Conservation (phyloP, 768 basidiomycete species). For the Leccinum barrowsii region DNA sequence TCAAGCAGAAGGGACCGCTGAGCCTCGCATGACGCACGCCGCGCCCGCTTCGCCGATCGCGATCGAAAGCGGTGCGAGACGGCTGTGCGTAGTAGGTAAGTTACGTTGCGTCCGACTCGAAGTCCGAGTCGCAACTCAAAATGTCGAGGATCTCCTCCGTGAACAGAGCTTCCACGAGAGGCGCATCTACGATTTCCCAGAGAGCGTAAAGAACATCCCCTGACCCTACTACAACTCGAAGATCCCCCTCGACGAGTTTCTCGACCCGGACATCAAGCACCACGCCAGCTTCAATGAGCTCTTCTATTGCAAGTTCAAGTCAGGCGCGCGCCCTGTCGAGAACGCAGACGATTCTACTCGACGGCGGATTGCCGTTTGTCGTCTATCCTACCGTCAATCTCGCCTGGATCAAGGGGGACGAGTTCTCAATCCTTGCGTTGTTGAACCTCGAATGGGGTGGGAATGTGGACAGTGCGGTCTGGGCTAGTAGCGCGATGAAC, state of each 20-base stretch:
- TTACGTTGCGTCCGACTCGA: no score
- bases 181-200: slow-evolving; percentile 49
- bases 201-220: slow-evolving; percentile 47
- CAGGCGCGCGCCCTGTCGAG: slow-evolving; percentile 59
- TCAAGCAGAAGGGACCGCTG: no score
- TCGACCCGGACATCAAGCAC: slow-evolving; percentile 54
- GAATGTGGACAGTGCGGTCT: neutral
- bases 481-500: no score
- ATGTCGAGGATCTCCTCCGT: slow-evolving; percentile 46
- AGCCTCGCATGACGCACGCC: no score
- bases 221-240: slow-evolving; percentile 40
- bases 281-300: slow-evolving; percentile 77
- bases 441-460: slow-evolving; percentile 27
- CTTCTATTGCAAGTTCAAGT: slow-evolving; percentile 59
- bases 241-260: slow-evolving; percentile 56
- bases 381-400: no score
- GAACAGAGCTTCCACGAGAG: slow-evolving; percentile 59
- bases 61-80: no score
- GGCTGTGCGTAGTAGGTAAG: no score
- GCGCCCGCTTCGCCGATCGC: no score
- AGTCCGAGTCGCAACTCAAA: no score
- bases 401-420: slow-evolving; percentile 57
- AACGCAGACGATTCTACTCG: slow-evolving; percentile 52
- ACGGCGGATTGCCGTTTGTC: slow-evolving; percentile 55
- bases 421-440: slow-evolving; percentile 64